Conservation (phyloP, 345 rosid genomes). For the Laguncularia racemosa region DNA sequence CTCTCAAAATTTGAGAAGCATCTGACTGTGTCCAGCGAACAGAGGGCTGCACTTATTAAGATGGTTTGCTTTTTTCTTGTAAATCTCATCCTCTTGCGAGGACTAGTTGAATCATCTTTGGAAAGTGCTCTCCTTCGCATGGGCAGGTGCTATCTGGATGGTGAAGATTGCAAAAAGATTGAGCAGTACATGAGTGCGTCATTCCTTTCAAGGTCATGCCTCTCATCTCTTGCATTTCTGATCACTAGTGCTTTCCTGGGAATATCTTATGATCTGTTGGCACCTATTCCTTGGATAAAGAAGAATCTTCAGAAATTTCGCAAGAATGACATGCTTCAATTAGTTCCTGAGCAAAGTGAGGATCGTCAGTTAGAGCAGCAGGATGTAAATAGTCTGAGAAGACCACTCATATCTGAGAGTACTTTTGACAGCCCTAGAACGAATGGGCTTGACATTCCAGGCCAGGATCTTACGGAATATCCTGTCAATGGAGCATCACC, state of each 20-base stretch:
- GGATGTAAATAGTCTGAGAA: constrained; percentile 44
- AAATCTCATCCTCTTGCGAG: constrained; percentile 81
- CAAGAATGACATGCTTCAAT: constrained; percentile 95
- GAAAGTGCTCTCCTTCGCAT: constrained; percentile 76
- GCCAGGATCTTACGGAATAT: constrained; percentile 74
- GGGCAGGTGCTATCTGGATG: constrained; percentile 94
- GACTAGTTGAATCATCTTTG: constrained; percentile 80
- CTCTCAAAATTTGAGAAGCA: constrained; percentile 92
- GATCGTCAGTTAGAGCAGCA: constrained; percentile 77
- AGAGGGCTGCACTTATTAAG: constrained; percentile 89
- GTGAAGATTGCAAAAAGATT: constrained; percentile 95
- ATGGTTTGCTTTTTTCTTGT: constrained; percentile 99
- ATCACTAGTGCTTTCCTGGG: constrained; percentile 92
- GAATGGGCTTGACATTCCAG: constrained; percentile 35
- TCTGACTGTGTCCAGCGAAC: constrained; percentile 84
- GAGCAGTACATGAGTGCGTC: constrained; percentile 96
- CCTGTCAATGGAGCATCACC: constrained; percentile 83
- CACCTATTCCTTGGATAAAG: constrained; percentile 98
- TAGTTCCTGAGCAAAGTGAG: constrained; percentile 85
- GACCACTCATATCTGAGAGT: constrained; percentile 63
- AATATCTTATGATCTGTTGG: constrained; percentile 80
- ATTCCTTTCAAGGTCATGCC: constrained; percentile 82
- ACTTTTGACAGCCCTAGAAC: constrained; percentile 54
- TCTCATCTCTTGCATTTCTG: constrained; percentile 89
- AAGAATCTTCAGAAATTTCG: constrained; percentile 71